A percentile compares a stretch with the other conserved stretches of the same genome.
These are phyloP conservation scores for Fusarium sp. DNA, from an alignment of 2,329 filamentous ascomycete species.

Conservation along the genomic window DNA sequence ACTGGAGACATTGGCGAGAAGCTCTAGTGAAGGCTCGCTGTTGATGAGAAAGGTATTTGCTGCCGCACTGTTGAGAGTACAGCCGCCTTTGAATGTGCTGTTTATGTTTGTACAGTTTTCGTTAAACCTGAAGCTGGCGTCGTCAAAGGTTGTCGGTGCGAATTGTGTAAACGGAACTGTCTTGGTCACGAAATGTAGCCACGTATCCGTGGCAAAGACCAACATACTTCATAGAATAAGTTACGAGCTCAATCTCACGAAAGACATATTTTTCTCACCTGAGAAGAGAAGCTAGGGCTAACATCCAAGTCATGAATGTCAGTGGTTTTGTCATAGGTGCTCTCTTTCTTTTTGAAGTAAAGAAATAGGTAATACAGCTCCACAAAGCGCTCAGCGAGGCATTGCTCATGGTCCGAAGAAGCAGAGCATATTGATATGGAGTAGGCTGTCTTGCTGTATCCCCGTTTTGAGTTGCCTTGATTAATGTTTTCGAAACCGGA, in stretches of 20 bases:
- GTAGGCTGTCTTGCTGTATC: background rate
- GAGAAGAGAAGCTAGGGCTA: background rate
- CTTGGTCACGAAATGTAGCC: background rate
- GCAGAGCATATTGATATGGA: background rate
- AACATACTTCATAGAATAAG: background rate
- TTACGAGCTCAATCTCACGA: too few relatives aligned
- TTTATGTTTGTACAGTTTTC: background rate
- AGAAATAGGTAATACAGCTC: background rate
- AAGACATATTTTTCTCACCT: too few relatives aligned
- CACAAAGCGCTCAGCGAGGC: background rate
- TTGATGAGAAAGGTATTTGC: background rate
- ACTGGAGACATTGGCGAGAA: background rate
- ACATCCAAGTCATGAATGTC: background rate
- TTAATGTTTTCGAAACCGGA: background rate
- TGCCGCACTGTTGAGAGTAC: background rate
- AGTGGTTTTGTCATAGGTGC: background rate
- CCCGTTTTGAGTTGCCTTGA: background rate
- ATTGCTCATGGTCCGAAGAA: background rate
- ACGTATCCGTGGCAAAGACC: background rate
- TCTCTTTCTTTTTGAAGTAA: background rate
- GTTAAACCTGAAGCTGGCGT: background rate
- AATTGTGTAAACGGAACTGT: background rate
- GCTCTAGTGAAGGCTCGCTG: background rate
- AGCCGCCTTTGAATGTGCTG: background rate
- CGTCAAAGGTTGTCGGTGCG: background rate